These are phyloP conservation scores for Phytophthora pisi DNA, from an alignment of 352 stramenopile genomes.

Conservation along the genomic window DNA sequence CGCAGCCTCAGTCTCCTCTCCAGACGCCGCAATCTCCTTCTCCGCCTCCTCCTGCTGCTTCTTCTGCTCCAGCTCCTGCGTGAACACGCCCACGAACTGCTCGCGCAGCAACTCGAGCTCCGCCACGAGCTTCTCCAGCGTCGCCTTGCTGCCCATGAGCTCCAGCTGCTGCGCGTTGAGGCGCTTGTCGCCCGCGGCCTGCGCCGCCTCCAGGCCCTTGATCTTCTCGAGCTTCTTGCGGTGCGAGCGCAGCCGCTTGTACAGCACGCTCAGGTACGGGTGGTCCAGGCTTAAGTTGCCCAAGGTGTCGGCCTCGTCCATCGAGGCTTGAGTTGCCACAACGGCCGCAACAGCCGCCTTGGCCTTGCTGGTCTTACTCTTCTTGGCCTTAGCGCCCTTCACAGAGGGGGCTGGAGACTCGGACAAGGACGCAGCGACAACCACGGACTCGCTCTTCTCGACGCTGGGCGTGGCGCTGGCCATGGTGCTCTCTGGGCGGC, in stretches of 20 bases:
- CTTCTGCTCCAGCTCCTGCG: conserved; percentile 51
- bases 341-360: conserved; percentile 27
- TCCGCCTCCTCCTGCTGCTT: conserved; percentile 23
- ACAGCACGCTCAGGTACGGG: conserved; percentile 79
- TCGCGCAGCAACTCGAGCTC: conserved; percentile 81
- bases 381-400: conserved; percentile 9
- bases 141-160: conserved; percentile 62
- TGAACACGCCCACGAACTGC: conserved; percentile 75
- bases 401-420: background rate
- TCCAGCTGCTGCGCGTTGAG: conserved; percentile 82
- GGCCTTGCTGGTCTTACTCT: conserved; percentile 29
- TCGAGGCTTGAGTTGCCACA: conserved; percentile 22
- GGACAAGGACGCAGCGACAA: background rate
- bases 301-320: conserved; percentile 40
- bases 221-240: conserved; percentile 91
- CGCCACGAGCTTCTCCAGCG: conserved; percentile 76
- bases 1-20: background rate
- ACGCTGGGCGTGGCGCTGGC: conserved; percentile 20
- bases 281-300: conserved; percentile 62
- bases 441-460: conserved; percentile 13
- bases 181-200: conserved; percentile 54
- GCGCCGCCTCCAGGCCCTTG: conserved; percentile 57
- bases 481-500: conserved; percentile 31
- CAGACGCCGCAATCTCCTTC: background rate
- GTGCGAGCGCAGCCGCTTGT: conserved; percentile 83